These are phyloP conservation scores for Capronia coronata DNA, from an alignment of 2,329 filamentous ascomycete species.

Conservation along the genomic window DNA sequence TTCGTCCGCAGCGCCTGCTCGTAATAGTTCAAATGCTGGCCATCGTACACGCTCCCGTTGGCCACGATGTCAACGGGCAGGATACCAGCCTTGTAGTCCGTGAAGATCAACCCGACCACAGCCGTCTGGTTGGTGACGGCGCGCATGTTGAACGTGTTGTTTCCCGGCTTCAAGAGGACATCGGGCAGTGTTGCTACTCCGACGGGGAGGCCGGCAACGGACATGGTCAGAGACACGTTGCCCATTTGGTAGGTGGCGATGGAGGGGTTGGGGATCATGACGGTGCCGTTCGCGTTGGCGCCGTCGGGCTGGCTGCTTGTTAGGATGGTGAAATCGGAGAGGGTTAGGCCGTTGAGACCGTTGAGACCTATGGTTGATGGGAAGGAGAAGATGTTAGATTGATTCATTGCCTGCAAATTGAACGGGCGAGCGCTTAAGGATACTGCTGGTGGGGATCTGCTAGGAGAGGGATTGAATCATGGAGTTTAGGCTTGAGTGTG, in stretches of 20 bases:
- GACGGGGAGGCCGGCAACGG: slow-evolving; percentile 43
- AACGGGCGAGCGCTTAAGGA: too few species aligned
- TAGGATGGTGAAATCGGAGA: slow-evolving; percentile 45
- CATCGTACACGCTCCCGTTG: slow-evolving; percentile 44
- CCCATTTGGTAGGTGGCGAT: slow-evolving; percentile 53
- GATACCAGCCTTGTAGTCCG: slow-evolving; percentile 35
- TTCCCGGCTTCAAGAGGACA: slow-evolving; percentile 49
- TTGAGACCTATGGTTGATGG: slow-evolving; percentile 50
- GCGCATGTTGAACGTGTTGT: slow-evolving; percentile 48
- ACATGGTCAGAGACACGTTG: slow-evolving; percentile 51
- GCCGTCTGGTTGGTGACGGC: slow-evolving; percentile 43
- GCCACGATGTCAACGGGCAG: slow-evolving; percentile 45
- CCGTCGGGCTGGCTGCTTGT: slow-evolving; percentile 37
- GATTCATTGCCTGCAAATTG: not conserved
- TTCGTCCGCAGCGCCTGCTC: slow-evolving; percentile 46
- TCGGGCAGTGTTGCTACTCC: slow-evolving; percentile 47
- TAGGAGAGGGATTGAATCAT: too few species aligned
- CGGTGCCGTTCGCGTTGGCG: slow-evolving; percentile 50
- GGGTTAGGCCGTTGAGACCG: slow-evolving; percentile 46
- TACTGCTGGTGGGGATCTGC: not conserved
- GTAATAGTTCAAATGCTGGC: slow-evolving; percentile 49
- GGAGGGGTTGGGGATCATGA: slow-evolving; percentile 55
- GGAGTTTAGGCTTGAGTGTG: too few species aligned
- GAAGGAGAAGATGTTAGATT: not conserved
- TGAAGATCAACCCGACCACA: slow-evolving; percentile 30